Base-by-base conservation (phyloP, 1,139 yeast species). In the Hansenula sp. region DNA sequence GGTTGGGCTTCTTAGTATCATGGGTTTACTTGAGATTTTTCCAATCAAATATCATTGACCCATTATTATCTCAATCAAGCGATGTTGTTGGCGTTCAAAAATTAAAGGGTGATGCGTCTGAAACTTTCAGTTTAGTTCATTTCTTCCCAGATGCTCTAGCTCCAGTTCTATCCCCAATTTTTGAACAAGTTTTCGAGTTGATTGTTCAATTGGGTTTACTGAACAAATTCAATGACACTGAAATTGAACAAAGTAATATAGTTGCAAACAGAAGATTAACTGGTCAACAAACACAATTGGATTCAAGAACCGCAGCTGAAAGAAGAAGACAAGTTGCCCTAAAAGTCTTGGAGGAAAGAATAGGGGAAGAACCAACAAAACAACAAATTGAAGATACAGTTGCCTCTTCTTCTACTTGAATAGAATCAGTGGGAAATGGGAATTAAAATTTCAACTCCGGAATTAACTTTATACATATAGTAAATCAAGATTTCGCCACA, bases 261-360 rank as follows among this genome's bases (percentile, higher is more conserved):
- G 71, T 90, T 50, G 87, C 90, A 3, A 68, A 66, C 28, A 53
- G 81, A 67, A 68, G 85, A 72, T 65, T 70, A 71, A 66, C 76
- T 56, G 64, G 76, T 16, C 51, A 49, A 10, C 41, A 36, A 10
- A 37, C 33, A 59, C 48, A 71, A 56, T 38, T 74, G 1, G 60
- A 55, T 33, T 48, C 84, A 17, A 74, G 76, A 56, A 76, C 85
- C 38, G 82, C 79, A 5, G 91, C 93, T 16, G 96, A 89, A 59
- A 77, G 96, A 61, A 76, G 96, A 63, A 76, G 95, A 62, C 93
- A 86, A 54, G 79, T 89, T 40, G 96, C 96, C 0, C 66, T 89
- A 46, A 85, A 86, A 57, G 93, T 88, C 25, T 71, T 89, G 48
- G 94, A 87, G 57, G 93, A 87, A 57, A 72, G 94, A 56, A 77